Base-by-base conservation (phyloP, 495 filamentous ascomycete species). In the Talaromyces trachyspermus region DNA sequence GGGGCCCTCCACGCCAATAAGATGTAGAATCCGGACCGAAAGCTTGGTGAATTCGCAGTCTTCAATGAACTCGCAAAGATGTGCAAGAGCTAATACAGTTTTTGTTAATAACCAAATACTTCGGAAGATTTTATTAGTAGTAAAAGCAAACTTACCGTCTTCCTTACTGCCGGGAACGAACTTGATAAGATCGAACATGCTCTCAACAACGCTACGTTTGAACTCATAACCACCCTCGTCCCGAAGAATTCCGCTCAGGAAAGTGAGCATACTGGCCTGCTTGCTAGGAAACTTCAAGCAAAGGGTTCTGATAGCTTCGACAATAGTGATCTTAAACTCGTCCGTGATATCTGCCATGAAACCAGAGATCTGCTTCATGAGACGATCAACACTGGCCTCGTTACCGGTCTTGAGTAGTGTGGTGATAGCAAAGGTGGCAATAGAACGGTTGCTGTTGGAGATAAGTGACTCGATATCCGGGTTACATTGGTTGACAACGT, bases 21-120 rank as follows among this genome's bases (percentile, higher is more conserved):
- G 77, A 68, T 97, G 91, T 29, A 99, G 70, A 50, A 97, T 89
- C 36, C 94, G 81, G 40, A 99, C 91, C 27, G 94, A 91, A 44
- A 99, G 77, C 69, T 99, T 99, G 14, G 92, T 96, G 64, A 96
- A 99, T 58, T 99, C 92, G 74, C 92, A 99, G 61, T 99, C 92
- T 65, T 99, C 92, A 53, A 99, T 97, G 65, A 99, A 99, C 61
- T 99, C 92, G 69, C 91, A 96, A 12, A 99, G 80, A 61, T 96
- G 92, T 11, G 89, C 88, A 27, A 99, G 80, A 17, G 94, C 89
- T 79, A 46, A 22, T 10, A 42, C 7, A 6, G 14, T 12, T 46
- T 23, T 12, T 14, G 9, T 11, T 44, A 1, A 24, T 56, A 48
- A 61, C 46, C 42, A 17, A 39, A 18, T 18, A 39, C 25, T 47